Conservation (phyloP, 192 early-diverging fungal genomes). For the Coemansia sp. region DNA sequence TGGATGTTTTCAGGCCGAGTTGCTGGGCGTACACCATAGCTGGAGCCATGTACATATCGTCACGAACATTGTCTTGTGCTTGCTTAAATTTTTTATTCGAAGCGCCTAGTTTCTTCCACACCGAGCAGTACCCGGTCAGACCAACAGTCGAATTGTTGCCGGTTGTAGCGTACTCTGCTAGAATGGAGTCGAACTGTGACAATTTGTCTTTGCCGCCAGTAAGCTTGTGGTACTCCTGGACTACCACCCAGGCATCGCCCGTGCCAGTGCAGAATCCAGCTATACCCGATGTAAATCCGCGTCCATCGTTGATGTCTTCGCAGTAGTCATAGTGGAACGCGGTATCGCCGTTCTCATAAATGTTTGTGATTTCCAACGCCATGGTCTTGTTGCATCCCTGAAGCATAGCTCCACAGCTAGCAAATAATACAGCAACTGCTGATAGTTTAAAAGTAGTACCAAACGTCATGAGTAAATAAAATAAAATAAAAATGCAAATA, state of each 20-base stretch:
- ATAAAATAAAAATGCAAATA: neutral
- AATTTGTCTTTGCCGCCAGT: constrained; percentile 24
- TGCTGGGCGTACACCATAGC: constrained; percentile 36
- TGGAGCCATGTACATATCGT: constrained; percentile 48
- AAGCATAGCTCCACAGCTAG: constrained; percentile 2
- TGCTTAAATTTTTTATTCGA: constrained; percentile 42
- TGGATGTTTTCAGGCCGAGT: constrained; percentile 28
- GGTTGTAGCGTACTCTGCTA: constrained; percentile 18
- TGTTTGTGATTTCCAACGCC: constrained; percentile 33
- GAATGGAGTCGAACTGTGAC: constrained; percentile 6
- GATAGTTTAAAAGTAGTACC: neutral
- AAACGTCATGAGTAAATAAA: neutral
- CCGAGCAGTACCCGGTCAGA: constrained; percentile 49
- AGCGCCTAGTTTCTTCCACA: constrained; percentile 48
- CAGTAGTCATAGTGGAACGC: constrained; percentile 47
- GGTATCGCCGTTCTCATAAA: constrained; percentile 42
- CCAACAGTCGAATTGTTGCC: constrained; percentile 37
- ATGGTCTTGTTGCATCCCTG: constrained; percentile 32
- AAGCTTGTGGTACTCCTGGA: constrained; percentile 45
- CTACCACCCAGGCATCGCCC: constrained; percentile 54
- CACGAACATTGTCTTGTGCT: constrained; percentile 43
- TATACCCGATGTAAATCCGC: constrained; percentile 42
- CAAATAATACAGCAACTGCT: neutral
- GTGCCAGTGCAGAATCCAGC: constrained; percentile 55
- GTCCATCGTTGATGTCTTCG: constrained; percentile 38